A percentile compares a stretch with the other conserved stretches of the same genome.
Conservation (phyloP, 352 stramenopile genomes). For the Phytophthora sp. region DNA sequence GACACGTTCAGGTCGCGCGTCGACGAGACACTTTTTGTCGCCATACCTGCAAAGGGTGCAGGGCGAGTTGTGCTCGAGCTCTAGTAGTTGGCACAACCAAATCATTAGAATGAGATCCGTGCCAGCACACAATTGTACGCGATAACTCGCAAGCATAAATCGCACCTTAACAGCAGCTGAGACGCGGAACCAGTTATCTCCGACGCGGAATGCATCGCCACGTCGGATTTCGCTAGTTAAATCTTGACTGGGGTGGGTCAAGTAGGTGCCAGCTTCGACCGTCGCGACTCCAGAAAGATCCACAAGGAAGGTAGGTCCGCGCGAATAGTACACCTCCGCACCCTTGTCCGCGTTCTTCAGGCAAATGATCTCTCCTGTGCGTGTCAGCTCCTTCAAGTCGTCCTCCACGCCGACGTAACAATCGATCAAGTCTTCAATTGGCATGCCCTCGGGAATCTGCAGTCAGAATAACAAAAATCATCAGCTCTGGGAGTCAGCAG, state of each 20-base stretch:
- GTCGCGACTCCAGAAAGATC: constrained; percentile 75
- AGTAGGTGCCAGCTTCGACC: constrained; percentile 76
- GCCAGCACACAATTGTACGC: neutral
- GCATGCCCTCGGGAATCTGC: constrained; percentile 84
- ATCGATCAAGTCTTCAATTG: constrained; percentile 83
- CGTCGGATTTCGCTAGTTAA: constrained; percentile 73
- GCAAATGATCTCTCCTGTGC: constrained; percentile 82
- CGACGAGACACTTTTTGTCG: constrained; percentile 81
- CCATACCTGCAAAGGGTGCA: constrained; percentile 69
- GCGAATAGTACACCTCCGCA: constrained; percentile 81
- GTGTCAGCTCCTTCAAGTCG: constrained; percentile 75
- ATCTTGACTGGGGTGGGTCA: constrained; percentile 70
- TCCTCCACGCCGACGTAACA: constrained; percentile 83
- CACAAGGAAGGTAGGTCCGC: constrained; percentile 68
- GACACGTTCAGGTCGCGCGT: constrained; percentile 80
- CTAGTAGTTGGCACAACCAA: constrained; percentile 17
- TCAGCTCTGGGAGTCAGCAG: constrained; percentile 4
- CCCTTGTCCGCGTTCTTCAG: constrained; percentile 85
- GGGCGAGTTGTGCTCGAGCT: constrained; percentile 71
- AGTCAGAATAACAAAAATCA: constrained; percentile 2
- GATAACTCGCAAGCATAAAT: neutral
- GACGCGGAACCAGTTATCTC: constrained; percentile 84
- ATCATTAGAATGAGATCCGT: neutral
- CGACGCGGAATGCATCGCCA: constrained; percentile 73
- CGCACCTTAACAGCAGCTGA: constrained; percentile 75